These are phyloP conservation scores for Suhomyces pyralidae DNA, from an alignment of 805 yeast species.

Conservation along the genomic window DNA sequence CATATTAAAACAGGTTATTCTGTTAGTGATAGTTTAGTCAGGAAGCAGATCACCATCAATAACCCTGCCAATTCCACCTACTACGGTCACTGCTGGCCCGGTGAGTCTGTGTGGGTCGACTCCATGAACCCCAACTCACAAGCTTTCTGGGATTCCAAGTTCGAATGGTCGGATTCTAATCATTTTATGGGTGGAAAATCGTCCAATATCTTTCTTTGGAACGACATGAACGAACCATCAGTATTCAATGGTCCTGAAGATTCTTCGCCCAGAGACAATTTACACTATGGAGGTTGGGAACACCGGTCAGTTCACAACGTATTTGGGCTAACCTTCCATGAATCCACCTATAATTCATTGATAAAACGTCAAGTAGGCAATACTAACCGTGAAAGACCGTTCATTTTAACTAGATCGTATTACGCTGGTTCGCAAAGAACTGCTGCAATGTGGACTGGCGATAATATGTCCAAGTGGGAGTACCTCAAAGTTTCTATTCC, in stretches of 20 bases:
- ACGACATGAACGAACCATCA: constrained; percentile 98
- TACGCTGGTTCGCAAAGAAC: constrained; percentile 90
- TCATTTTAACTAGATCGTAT: constrained; percentile 80
- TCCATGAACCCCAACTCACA: constrained; percentile 64
- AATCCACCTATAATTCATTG: constrained; percentile 72
- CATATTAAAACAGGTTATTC: constrained; percentile 74
- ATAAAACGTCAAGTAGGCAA: constrained; percentile 42
- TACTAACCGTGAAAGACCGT: constrained; percentile 64
- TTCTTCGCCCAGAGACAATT: constrained; percentile 73
- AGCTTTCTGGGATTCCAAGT: constrained; percentile 57
- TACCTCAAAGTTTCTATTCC: constrained; percentile 78
- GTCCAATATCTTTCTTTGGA: constrained; percentile 82
- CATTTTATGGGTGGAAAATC: constrained; percentile 42
- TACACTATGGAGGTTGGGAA: constrained; percentile 81
- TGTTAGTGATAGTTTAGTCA: constrained; percentile 53
- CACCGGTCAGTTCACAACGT: constrained; percentile 89
- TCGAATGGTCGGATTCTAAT: constrained; percentile 41
- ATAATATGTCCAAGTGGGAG: constrained; percentile 91
- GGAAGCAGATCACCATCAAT: constrained; percentile 44
- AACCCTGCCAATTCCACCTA: constrained; percentile 49
- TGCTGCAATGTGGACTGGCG: constrained; percentile 98
- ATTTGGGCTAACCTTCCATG: constrained; percentile 77
- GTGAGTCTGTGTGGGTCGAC: constrained; percentile 92
- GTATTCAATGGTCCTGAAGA: constrained; percentile 95
- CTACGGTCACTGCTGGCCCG: constrained; percentile 97